Conservation (phyloP, 2,329 filamentous ascomycete genomes). For the Monilinia laxa region DNA sequence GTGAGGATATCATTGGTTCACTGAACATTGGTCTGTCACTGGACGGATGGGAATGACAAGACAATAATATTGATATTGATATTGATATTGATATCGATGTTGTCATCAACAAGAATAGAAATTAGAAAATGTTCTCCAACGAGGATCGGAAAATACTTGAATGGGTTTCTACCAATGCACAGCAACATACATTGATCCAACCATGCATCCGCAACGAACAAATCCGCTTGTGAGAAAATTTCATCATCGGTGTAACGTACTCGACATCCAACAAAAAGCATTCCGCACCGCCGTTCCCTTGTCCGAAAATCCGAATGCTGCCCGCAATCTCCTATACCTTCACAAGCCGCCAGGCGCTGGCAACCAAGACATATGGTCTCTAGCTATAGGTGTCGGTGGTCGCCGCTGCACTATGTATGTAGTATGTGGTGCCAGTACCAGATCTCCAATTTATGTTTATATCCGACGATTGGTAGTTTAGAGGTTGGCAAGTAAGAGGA, state of each 20-base stretch:
- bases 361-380: not conserved
- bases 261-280: not conserved
- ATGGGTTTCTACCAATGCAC: not conserved
- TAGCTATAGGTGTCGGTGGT: not conserved
- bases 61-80: not conserved
- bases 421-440: not conserved
- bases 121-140: not conserved
- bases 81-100: not conserved
- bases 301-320: not conserved
- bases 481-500: not conserved
- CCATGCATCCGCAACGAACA: not conserved
- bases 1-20: not conserved
- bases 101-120: not conserved
- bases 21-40: constrained; percentile 11
- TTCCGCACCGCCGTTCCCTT: not conserved
- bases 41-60: constrained; percentile 7
- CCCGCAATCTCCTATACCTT: not conserved
- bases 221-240: not conserved
- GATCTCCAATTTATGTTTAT: not conserved
- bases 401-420: constrained; percentile 4
- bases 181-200: not conserved
- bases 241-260: not conserved
- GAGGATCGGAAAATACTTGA: not conserved
- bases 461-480: not conserved
- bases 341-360: too few relatives aligned